These are phyloP conservation scores for Besnoitia besnoiti DNA, from an alignment of 169 alveolate genomes.

Conservation along the genomic window DNA sequence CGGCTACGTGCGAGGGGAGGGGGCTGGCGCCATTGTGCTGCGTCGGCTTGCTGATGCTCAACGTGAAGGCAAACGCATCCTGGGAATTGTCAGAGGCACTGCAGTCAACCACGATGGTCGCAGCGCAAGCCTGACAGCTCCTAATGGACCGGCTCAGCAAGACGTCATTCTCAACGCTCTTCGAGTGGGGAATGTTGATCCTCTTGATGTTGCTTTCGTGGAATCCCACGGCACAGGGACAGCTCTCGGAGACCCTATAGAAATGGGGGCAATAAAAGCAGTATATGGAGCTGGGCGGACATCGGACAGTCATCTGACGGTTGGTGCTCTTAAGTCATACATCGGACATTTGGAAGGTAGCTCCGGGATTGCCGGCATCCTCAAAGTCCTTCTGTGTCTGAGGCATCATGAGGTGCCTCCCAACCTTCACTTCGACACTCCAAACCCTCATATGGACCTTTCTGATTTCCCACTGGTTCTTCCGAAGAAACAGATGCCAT, in stretches of 20 bases:
- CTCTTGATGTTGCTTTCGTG: constrained; percentile 62
- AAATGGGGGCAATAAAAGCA: constrained; percentile 78
- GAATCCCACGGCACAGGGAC: constrained; percentile 82
- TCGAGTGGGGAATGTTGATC: constrained; percentile 60
- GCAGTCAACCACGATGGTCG: constrained; percentile 79
- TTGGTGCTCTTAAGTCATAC: constrained; percentile 78
- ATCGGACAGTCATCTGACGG: constrained; percentile 53
- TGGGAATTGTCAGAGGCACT: constrained; percentile 71
- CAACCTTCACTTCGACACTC: constrained; percentile 71
- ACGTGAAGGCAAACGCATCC: constrained; percentile 53
- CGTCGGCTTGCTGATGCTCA: constrained; percentile 54
- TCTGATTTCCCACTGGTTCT: constrained; percentile 41
- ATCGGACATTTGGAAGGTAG: constrained; percentile 79
- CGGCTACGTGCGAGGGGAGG: constrained; percentile 85
- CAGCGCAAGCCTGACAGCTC: constrained; percentile 77
- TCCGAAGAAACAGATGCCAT: neutral
- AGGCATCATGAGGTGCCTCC: constrained; percentile 71
- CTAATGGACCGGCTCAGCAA: constrained; percentile 78
- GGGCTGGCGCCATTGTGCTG: constrained; percentile 75
- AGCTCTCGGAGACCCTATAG: constrained; percentile 83
- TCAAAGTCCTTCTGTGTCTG: constrained; percentile 72
- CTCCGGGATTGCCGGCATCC: constrained; percentile 79
- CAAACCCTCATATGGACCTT: constrained; percentile 72
- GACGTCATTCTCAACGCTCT: constrained; percentile 71
- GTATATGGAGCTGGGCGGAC: constrained; percentile 64